These are phyloP conservation scores for Corylus avellana DNA, from an alignment of 306 rosid genomes.

Conservation along the genomic window DNA sequence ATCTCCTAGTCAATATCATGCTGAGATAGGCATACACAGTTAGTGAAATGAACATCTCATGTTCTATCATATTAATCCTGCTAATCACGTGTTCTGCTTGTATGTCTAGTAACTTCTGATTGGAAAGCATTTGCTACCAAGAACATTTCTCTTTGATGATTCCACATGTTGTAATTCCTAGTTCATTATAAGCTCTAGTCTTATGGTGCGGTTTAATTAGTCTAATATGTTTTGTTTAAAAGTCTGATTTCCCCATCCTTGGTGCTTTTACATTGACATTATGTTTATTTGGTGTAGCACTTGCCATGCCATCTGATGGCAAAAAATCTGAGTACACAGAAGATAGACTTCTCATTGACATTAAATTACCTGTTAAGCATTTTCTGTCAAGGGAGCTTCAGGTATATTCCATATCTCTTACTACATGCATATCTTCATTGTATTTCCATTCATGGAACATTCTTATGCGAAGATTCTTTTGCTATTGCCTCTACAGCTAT, in stretches of 20 bases:
- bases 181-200: slow-evolving; percentile 2
- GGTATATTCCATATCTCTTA: slow-evolving; percentile 43
- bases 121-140: slow-evolving; percentile 9
- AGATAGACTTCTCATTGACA: slow-evolving; percentile 65
- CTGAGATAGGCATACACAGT: too few species aligned
- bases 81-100: not conserved
- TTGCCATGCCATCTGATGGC: slow-evolving; percentile 57
- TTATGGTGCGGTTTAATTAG: not conserved
- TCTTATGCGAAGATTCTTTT: slow-evolving; percentile 21
- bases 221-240: not conserved
- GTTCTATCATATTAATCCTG: not conserved
- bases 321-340: slow-evolving; percentile 73
- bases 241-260: slow-evolving; percentile 22
- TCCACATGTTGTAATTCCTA: not conserved
- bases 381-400: slow-evolving; percentile 78
- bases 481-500: slow-evolving; percentile 60
- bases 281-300: slow-evolving; percentile 36
- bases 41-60: not conserved
- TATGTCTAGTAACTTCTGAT: not conserved
- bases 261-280: slow-evolving; percentile 22
- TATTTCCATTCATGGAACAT: slow-evolving; percentile 20
- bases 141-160: slow-evolving; percentile 19
- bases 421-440: slow-evolving; percentile 11
- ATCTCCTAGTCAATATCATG: not conserved
- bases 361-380: slow-evolving; percentile 75